Evolutionary conservation across 2,329 filamentous ascomycete species (phyloP), one percentile per base, ranked within the genome.

Genomic region (Purpureocillium lavendulum): DNA sequence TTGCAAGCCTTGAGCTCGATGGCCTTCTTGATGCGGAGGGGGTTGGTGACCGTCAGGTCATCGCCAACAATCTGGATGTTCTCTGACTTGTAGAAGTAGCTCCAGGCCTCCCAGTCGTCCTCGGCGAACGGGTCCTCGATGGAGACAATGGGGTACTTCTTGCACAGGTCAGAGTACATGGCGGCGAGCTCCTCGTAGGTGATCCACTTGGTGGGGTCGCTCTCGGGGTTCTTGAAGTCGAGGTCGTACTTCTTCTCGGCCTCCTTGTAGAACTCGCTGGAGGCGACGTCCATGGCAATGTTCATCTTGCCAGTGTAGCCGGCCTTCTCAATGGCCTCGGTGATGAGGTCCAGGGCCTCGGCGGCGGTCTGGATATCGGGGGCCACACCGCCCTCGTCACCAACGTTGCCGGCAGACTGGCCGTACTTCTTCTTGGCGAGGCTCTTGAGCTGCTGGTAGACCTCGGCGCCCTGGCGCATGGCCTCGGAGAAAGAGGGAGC

Each of bases 81-180:
- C 62, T 87, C 88, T 58, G 87, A 92, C 85, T 96, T 96, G 84
- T 84, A 95, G 84, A 97, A 98, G 83, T 97, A 95, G 81, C 87
- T 94, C 92, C 92, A 98, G 47, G 92, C 92, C 80, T 97, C 90
- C 92, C 92, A 98, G 77, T 98, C 92, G 61, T 97, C 92, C 80
- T 98, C 92, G 50, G 87, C 90, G 71, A 98, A 98, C 64, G 92
- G 92, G 67, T 98, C 92, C 75, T 98, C 92, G 57, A 98, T 97
- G 69, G 80, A 87, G 71, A 97, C 87, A 61, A 98, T 98, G 59
- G 92, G 90, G 76, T 98, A 98, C 75, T 95, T 96, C 77, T 82
- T 77, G 64, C 78, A 76, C 46, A 98, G 82, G 35, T 81, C 74
- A 66, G 85, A 80, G 82, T 98, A 97, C 58, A 94, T 73, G 60